Evolutionary conservation across 306 rosid genomes (phyloP).

Genomic region (Ochetophila trinervis): DNA sequence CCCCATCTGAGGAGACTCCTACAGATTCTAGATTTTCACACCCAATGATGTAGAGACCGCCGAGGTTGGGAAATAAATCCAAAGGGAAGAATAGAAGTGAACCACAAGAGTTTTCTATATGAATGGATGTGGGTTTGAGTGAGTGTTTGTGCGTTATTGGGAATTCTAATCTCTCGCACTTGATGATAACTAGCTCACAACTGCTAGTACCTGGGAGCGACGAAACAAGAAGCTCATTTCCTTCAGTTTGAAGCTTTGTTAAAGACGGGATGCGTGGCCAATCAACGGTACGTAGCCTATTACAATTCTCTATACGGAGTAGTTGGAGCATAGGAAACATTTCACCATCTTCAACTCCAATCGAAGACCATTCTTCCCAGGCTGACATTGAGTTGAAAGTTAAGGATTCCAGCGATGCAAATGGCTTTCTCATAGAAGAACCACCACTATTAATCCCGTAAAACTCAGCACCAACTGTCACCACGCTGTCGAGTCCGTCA

Average conservation of each 20-base stretch:
- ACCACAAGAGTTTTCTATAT: no score
- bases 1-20: no score
- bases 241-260: not conserved
- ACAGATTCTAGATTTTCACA: no score
- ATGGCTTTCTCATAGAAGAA: no score
- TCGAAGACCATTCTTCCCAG: not conserved
- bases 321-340: not conserved
- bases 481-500: not conserved
- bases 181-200: no score
- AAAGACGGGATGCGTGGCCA: not conserved
- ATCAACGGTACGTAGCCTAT: not conserved
- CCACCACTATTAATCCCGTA: not conserved
- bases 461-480: constrained; percentile 13
- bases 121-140: no score
- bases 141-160: no score
- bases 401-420: not conserved
- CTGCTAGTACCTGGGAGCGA: no score
- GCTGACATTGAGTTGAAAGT: not conserved
- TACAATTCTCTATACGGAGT: not conserved
- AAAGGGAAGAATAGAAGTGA: not conserved
- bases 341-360: not conserved
- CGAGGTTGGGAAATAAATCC: constrained; percentile 28
- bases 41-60: not conserved
- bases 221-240: constrained; percentile 20
- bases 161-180: no score